Conservation (phyloP, 257 asterid genomes). For the Primulina eburnea region DNA sequence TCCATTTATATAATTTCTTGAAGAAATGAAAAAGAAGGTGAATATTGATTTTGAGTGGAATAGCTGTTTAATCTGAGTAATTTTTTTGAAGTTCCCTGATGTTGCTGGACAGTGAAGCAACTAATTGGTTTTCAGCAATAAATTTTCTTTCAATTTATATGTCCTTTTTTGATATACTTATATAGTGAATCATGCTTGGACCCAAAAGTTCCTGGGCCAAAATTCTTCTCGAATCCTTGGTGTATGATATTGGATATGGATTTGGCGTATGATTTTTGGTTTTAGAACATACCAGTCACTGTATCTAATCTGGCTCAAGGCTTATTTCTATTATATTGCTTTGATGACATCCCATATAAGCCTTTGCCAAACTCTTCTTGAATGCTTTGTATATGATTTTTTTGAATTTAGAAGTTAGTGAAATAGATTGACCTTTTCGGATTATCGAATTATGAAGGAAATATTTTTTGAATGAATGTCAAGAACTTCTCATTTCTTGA, state of each 20-base stretch:
- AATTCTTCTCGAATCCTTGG: neutral
- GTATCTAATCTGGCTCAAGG: neutral
- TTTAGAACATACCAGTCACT: neutral
- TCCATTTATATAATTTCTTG: neutral
- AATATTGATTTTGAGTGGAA: neutral
- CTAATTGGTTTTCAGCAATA: neutral
- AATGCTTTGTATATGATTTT: neutral
- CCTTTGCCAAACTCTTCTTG: constrained; percentile 18
- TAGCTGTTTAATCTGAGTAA: neutral
- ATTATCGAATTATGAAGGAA: neutral
- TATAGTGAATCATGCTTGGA: neutral
- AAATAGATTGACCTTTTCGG: neutral
- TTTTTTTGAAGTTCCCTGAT: neutral
- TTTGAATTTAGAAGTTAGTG: constrained; percentile 9
- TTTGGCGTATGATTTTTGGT: neutral
- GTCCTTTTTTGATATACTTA: neutral
- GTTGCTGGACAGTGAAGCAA: neutral
- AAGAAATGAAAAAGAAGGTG: neutral
- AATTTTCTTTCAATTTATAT: no score
- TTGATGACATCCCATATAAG: constrained; percentile 23
- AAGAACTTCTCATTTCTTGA: neutral
- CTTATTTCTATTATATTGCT: neutral
- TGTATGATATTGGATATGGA: neutral
- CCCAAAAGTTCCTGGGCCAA: neutral
- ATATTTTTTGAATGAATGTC: neutral